A percentile compares a stretch with the other conserved stretches of the same genome.
These are phyloP conservation scores for Eleusine indica DNA, from an alignment of 176 grass and related monocot species.

Conservation along the genomic window DNA sequence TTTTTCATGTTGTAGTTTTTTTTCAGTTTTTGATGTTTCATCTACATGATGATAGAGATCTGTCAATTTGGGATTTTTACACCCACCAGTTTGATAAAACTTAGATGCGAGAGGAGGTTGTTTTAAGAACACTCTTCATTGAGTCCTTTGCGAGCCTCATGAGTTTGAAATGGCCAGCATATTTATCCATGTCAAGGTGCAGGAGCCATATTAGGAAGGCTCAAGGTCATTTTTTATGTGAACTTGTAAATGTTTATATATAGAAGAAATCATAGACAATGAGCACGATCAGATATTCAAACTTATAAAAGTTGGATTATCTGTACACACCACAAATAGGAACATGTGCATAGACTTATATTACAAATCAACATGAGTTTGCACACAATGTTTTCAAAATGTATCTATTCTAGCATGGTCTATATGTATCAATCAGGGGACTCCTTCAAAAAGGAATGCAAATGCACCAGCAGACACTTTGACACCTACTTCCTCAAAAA, in stretches of 20 bases:
- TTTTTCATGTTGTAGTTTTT: too few species aligned
- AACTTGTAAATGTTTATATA: neutral
- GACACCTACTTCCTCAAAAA: neutral
- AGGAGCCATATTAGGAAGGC: slow-evolving; percentile 17
- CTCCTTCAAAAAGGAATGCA: neutral
- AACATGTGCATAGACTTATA: neutral
- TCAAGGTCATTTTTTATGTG: neutral
- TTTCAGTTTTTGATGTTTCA: too few species aligned
- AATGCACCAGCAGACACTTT: neutral
- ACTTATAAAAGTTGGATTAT: neutral
- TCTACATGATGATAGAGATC: too few species aligned
- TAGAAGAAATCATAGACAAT: neutral
- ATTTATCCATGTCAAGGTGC: slow-evolving; percentile 15
- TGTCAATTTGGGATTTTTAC: too few species aligned
- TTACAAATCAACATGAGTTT: neutral
- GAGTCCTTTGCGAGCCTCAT: too few species aligned
- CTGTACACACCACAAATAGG: neutral
- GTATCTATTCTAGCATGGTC: too few species aligned
- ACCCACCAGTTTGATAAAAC: too few species aligned
- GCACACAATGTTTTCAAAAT: neutral
- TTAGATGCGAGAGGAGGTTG: too few species aligned
- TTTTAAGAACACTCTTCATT: too few species aligned
- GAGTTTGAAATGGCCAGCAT: neutral
- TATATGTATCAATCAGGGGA: neutral
- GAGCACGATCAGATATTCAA: neutral